A percentile compares a stretch with the other conserved stretches of the same genome.
Evolutionary conservation across 225 moss, liverwort and hornwort species (phyloP).

Genomic region (Physcomitrium patens): DNA sequence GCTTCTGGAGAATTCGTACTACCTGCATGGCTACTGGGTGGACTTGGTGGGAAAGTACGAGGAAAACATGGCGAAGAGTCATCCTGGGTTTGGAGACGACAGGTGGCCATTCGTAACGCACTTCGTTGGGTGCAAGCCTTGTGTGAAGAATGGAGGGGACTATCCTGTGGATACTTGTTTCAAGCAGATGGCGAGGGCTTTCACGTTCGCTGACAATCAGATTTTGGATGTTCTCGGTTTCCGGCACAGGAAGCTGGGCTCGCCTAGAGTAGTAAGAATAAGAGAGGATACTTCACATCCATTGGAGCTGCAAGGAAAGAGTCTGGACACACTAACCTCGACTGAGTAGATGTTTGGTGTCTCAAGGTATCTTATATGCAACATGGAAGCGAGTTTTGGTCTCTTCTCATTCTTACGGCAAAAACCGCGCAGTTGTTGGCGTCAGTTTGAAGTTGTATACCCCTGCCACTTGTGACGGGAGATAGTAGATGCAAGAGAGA

Average conservation of each 20-base stretch:
- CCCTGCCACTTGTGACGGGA: conserved; percentile 31
- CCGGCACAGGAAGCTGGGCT: conserved; percentile 51
- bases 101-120: conserved; percentile 66
- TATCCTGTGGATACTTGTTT: conserved; percentile 52
- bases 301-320: conserved; percentile 29
- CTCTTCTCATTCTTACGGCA: conserved; percentile 33
- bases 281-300: conserved; percentile 41
- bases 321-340: conserved; percentile 4
- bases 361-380: neutral
- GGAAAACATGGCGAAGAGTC: conserved; percentile 48
- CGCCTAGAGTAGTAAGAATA: conserved; percentile 41
- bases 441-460: conserved; percentile 19
- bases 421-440: conserved; percentile 10
- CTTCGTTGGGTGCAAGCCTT: conserved; percentile 66
- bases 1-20: conserved; percentile 55
- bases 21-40: conserved; percentile 59
- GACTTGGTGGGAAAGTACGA: conserved; percentile 57
- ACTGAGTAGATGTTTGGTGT: neutral
- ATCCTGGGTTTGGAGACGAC: conserved; percentile 55
- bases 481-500: conserved; percentile 49
- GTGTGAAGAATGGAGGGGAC: conserved; percentile 49
- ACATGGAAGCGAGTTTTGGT: neutral
- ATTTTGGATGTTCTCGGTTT: conserved; percentile 58
- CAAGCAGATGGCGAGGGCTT: conserved; percentile 59
- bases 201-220: conserved; percentile 61